A percentile compares a stretch with the other conserved stretches of the same genome.
These are phyloP conservation scores for Quercus glauca DNA, from an alignment of 306 rosid species.

Conservation along the genomic window DNA sequence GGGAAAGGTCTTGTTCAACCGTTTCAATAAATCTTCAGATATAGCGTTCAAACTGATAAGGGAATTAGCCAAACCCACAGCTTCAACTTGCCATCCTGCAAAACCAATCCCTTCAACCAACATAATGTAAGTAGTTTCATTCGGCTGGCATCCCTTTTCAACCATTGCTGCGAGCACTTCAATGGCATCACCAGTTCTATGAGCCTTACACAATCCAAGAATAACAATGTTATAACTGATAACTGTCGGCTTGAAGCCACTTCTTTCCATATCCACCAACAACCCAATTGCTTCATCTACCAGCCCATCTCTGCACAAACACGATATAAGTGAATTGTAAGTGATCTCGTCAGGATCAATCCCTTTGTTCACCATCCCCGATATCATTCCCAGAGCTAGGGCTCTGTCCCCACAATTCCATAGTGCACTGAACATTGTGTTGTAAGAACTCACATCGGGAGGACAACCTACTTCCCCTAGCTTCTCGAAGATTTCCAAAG, in stretches of 20 bases:
- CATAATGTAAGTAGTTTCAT: constrained; percentile 61
- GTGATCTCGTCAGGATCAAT: constrained; percentile 73
- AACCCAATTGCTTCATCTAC: constrained; percentile 75
- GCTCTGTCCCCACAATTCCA: constrained; percentile 70
- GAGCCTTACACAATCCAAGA: constrained; percentile 75
- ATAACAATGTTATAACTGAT: constrained; percentile 71
- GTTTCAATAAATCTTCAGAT: constrained; percentile 51
- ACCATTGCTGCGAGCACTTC: constrained; percentile 66
- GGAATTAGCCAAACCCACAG: constrained; percentile 66
- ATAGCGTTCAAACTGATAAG: constrained; percentile 49
- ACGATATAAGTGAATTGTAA: constrained; percentile 69
- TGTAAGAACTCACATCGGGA: constrained; percentile 79
- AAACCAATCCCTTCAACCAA: constrained; percentile 75
- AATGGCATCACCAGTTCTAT: constrained; percentile 57
- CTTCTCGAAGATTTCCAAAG: constrained; percentile 64
- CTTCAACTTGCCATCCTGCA: constrained; percentile 76
- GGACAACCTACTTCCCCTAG: constrained; percentile 73
- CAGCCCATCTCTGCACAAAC: constrained; percentile 89
- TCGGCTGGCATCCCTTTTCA: constrained; percentile 60
- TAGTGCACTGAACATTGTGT: constrained; percentile 74
- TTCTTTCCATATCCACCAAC: constrained; percentile 67
- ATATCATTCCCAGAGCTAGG: constrained; percentile 61
- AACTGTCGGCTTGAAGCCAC: constrained; percentile 48
- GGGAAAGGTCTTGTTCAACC: constrained; percentile 60
- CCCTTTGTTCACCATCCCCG: constrained; percentile 61